Evolutionary conservation across 176 grass and related monocot species (phyloP), one percentile per base, ranked within the genome.

Genomic region (Eragrostis curvula): DNA sequence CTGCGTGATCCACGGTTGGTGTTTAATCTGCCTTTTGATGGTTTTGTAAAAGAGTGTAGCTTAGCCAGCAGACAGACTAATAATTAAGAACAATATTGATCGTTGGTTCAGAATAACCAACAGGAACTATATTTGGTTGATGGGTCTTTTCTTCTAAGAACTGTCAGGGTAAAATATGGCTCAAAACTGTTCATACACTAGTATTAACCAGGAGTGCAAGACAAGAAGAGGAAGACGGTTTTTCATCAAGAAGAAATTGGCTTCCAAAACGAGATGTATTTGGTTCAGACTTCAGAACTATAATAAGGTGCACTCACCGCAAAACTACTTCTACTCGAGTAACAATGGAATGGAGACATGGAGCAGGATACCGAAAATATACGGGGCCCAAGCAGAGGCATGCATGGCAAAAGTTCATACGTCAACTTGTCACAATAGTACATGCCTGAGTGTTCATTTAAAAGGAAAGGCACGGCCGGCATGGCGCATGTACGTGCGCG

Each of bases 361-460:
- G 11, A 74, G 71, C 49, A 50, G 28, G 25, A 36, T 28, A 56
- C 18, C 15, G 27, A 32, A 21, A 51, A 5, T 39, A 42, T 15
- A 23, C 36, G 73, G 52, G 73, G 73, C 23, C 73, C 73, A 75
- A 59, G 53, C 36, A 21, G 24, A 2, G 3, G 0, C 43, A 16
- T 27, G n/a, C 68, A 25, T 2, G 55, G n/a, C 73, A 36, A 23
- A 6, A 43, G 21, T 75, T 59, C 73, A 11, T 75, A 53, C 25
- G 73, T 60, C 27, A 3, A 39, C 15, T 39, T 40, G 32, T 36
- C 49, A 55, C 49, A 24, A n/a, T n/a, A n/a, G 32, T 17, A 39
- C 8, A 24, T 17, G 66, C 12, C 48, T 12, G 79, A 16, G 30
- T 70, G 85, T 62, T 82, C 79, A 64, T 70, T 73, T 25, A 63